Conservation (phyloP, 768 basidiomycete genomes). For the Asterophora parasitica region DNA sequence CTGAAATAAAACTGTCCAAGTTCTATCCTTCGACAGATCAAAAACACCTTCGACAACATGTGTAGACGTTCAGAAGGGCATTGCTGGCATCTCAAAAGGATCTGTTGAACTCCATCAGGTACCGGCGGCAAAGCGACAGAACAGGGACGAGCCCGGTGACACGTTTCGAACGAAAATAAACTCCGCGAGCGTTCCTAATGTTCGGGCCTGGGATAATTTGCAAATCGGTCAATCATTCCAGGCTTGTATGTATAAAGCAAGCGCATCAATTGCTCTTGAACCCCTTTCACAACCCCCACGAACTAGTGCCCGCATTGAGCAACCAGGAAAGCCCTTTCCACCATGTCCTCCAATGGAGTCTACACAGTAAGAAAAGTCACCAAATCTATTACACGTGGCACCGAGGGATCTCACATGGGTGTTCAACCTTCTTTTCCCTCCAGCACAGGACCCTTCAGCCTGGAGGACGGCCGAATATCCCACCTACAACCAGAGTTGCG, state of each 20-base stretch:
- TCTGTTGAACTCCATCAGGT: slow-evolving; percentile 1
- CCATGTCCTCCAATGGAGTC: slow-evolving; percentile 5
- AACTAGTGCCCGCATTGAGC: too few relatives aligned
- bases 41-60: too few relatives aligned
- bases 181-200: slow-evolving; percentile 8
- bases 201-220: slow-evolving; percentile 11
- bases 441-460: slow-evolving; percentile 10
- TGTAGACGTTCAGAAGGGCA: too few relatives aligned
- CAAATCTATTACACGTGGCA: not conserved
- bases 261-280: slow-evolving; percentile 8
- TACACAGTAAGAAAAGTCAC: not conserved
- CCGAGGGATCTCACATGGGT: not conserved
- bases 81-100: too few relatives aligned
- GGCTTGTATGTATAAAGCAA: slow-evolving; percentile 11
- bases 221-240: slow-evolving; percentile 17
- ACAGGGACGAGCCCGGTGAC: slow-evolving; percentile 11
- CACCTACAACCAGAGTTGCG: slow-evolving; percentile 38
- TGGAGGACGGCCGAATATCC: slow-evolving; percentile 5
- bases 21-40: too few relatives aligned
- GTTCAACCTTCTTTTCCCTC: not conserved
- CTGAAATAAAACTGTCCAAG: too few relatives aligned
- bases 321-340: slow-evolving; percentile 1
- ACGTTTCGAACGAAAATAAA: slow-evolving; percentile 1
- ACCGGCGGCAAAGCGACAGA: slow-evolving; percentile 11
- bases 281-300: slow-evolving; percentile 6